Base-by-base conservation (phyloP, 306 rosid species). In the Alnus rubra region DNA sequence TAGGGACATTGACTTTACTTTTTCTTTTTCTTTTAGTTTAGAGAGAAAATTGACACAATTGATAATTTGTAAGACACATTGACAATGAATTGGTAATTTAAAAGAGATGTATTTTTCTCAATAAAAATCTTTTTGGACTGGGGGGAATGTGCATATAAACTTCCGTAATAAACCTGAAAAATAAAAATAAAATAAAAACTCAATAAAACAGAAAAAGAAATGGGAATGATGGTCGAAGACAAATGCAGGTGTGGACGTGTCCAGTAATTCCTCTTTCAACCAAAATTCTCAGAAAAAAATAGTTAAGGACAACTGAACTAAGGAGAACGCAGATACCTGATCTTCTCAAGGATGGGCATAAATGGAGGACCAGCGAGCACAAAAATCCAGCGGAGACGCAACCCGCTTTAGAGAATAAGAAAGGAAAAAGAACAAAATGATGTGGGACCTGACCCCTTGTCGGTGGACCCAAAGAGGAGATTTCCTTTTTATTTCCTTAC, bases 401-500 rank as follows among this genome's bases (percentile, higher is more conserved):
- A 58, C 42, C 69, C 18, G 69, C 7, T 28, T 33, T 31, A 11
- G 2, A 12, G 18, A 62, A 31, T 31, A 62, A 62, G 30, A 3
- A 68, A 10, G 23, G 48, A 18, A 55, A n/a, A 49, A 16, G 50
- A 67, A 42, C 51, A 71, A 74, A 19, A 74, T 30, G 16, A 53
- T 33, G 51, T 5, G 73, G 63, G 45, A 5, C 51, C 39, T 51
- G 8, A 12, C 62, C 62, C 55, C 30, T 8, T 28, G 16, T 33
- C 45, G 12, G 2, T 31, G 68, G 54, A 73, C 59, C 6, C 42
- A 42, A 70, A 82, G 72, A 53, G n/a, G 48, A 70, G 52, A 84
- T 69, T 73, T 74, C 75, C 12, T 62, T 84, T 76, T 84, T 81
- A 84, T 84, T 84, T 81, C 86, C 88, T 77, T 78, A 50, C 70